Percentiles rank a stretch among this genome's conserved stretches.
Conservation (phyloP, 2,329 filamentous ascomycete species). For the Aureobasidium leucospermi region DNA sequence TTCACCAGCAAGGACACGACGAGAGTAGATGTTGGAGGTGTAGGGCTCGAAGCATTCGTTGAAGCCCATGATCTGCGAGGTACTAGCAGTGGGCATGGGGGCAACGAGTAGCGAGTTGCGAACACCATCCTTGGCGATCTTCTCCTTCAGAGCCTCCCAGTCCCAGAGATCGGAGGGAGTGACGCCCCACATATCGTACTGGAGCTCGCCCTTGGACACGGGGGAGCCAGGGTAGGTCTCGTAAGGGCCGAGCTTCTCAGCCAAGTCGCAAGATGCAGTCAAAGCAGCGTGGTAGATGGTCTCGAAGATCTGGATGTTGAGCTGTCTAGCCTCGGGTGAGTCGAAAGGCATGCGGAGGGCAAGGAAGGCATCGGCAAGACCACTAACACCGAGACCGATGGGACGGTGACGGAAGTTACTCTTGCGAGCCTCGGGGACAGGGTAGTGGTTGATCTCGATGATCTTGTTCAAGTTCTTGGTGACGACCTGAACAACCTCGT, state of each 20-base stretch:
- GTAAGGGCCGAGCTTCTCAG: conserved; percentile 77
- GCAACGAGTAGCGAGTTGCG: conserved; percentile 94
- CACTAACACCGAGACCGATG: conserved; percentile 93
- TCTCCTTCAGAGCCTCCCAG: conserved; percentile 79
- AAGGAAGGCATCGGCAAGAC: conserved; percentile 95
- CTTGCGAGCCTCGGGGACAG: conserved; percentile 85
- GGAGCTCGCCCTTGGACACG: conserved; percentile 88
- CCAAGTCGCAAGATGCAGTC: conserved; percentile 80
- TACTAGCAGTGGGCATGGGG: conserved; percentile 96
- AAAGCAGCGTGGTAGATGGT: conserved; percentile 97
- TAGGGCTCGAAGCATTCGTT: conserved; percentile 99
- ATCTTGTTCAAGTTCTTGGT: conserved; percentile 96
- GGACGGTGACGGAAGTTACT: conserved; percentile 97
- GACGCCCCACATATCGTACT: conserved; percentile 98
- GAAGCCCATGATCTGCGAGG: conserved; percentile 95
- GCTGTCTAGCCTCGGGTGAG: conserved; percentile 82
- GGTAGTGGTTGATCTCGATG: conserved; percentile 97
- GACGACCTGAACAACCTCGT: conserved; percentile 87
- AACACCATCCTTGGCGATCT: conserved; percentile 87
- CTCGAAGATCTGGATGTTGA: conserved; percentile 99
- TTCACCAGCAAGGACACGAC: conserved; percentile 92
- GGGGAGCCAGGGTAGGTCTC: conserved; percentile 88
- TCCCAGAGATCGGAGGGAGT: conserved; percentile 94
- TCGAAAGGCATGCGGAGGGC: conserved; percentile 95
- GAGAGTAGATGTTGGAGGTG: conserved; percentile 99